These are phyloP conservation scores for Annulohypoxylon stygium DNA, from an alignment of 495 filamentous ascomycete species.

Conservation along the genomic window DNA sequence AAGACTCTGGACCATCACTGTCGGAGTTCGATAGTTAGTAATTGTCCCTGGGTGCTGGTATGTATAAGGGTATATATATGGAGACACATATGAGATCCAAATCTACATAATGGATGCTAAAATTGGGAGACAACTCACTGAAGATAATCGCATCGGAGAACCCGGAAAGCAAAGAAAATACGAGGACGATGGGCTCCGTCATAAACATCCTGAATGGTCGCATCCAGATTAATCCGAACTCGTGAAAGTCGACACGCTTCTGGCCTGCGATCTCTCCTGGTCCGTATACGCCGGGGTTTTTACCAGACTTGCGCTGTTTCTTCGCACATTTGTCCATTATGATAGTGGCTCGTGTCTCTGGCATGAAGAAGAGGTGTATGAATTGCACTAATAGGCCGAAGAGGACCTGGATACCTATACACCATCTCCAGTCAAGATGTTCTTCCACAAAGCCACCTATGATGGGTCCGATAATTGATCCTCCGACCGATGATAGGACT, in stretches of 20 bases:
- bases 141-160: constrained; percentile 73
- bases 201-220: constrained; percentile 74
- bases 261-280: constrained; percentile 67
- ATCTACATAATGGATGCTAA: not conserved
- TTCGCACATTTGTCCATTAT: constrained; percentile 73
- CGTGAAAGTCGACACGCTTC: constrained; percentile 60
- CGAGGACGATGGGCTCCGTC: constrained; percentile 72
- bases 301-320: constrained; percentile 61
- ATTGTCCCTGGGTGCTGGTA: not conserved
- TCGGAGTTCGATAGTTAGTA: constrained; percentile 7
- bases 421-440: constrained; percentile 48
- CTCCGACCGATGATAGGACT: constrained; percentile 69
- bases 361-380: constrained; percentile 66
- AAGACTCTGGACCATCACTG: constrained; percentile 72
- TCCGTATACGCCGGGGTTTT: constrained; percentile 65
- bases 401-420: constrained; percentile 48
- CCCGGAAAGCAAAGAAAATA: constrained; percentile 68
- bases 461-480: constrained; percentile 63
- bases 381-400: constrained; percentile 61
- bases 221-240: constrained; percentile 68
- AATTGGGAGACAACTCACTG: constrained; percentile 48
- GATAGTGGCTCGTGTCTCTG: constrained; percentile 60
- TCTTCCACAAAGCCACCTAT: constrained; percentile 68
- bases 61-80: not conserved
- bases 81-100: not conserved